Evolutionary conservation across 352 stramenopile genomes (phyloP).

Genomic region (Lagenidium sp.): DNA sequence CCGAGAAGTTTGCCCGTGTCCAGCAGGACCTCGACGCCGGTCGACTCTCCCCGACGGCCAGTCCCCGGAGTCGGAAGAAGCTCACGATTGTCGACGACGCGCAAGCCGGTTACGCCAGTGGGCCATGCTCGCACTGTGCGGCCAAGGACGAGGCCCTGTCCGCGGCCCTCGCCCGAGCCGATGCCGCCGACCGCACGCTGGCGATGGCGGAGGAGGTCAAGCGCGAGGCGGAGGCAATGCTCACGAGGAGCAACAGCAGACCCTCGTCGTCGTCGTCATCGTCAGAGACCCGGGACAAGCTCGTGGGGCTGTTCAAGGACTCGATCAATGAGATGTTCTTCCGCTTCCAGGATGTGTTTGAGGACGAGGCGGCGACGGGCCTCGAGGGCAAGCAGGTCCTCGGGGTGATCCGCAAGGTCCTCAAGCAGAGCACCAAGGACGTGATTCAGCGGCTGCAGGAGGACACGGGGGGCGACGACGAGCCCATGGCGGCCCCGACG

Average conservation of each 20-base stretch:
- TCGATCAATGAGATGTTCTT: constrained; percentile 78
- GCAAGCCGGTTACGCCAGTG: background rate
- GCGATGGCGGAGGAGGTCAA: constrained; percentile 42
- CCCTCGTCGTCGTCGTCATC: background rate
- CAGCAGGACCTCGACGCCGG: constrained; percentile 25
- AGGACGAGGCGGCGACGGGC: constrained; percentile 34
- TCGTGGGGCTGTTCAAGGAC: constrained; percentile 63
- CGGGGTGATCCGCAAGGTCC: constrained; percentile 59
- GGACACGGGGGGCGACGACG: background rate
- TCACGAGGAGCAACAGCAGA: constrained; percentile 8
- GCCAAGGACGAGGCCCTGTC: no score
- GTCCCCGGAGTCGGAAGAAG: constrained; percentile 11
- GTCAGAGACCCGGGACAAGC: constrained; percentile 24
- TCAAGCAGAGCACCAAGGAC: constrained; percentile 72
- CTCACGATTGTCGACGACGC: constrained; percentile 2
- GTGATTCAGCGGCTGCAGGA: constrained; percentile 47
- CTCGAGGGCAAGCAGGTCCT: constrained; percentile 68
- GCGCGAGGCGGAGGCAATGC: constrained; percentile 42
- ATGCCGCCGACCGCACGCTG: constrained; percentile 32
- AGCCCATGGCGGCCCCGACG: no score
- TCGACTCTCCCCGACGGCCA: constrained; percentile 14
- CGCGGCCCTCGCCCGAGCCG: constrained; percentile 18
- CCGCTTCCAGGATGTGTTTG: constrained; percentile 73
- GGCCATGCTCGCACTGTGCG: no score
- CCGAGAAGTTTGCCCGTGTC: constrained; percentile 37